Evolutionary conservation across 805 yeast species (phyloP).

Genomic region (Candida morakotiae): DNA sequence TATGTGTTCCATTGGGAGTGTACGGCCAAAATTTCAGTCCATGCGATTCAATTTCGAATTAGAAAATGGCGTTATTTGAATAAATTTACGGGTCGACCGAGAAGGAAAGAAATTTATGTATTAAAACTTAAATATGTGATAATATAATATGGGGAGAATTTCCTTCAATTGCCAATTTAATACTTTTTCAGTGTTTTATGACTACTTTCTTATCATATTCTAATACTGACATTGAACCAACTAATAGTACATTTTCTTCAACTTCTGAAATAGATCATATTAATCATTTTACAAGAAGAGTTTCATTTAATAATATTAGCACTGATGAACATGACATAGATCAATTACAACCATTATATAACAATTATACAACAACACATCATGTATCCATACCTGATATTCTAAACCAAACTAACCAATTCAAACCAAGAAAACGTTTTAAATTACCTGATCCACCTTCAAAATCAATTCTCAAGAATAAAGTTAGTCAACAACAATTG

Average conservation of each 20-base stretch:
- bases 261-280: background rate
- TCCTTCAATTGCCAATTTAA: no score
- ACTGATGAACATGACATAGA: slow-evolving; percentile 16
- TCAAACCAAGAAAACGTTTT: slow-evolving; percentile 8
- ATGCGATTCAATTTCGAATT: no score
- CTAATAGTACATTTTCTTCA: background rate
- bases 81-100: no score
- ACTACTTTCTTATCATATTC: background rate
- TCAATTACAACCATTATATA: background rate
- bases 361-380: slow-evolving; percentile 6
- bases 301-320: slow-evolving; percentile 41
- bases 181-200: no score
- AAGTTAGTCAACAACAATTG: slow-evolving; percentile 24
- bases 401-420: background rate
- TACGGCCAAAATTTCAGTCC: no score
- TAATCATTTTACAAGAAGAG: slow-evolving; percentile 27
- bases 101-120: no score
- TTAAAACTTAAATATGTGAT: no score
- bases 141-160: no score
- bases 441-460: slow-evolving; percentile 28
- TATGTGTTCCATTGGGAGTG: no score
- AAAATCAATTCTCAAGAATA: slow-evolving; percentile 38
- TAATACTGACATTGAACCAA: background rate
- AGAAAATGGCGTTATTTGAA: no score
- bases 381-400: slow-evolving; percentile 6